Conservation (phyloP, 306 rosid species). For the Prunus mongolica region DNA sequence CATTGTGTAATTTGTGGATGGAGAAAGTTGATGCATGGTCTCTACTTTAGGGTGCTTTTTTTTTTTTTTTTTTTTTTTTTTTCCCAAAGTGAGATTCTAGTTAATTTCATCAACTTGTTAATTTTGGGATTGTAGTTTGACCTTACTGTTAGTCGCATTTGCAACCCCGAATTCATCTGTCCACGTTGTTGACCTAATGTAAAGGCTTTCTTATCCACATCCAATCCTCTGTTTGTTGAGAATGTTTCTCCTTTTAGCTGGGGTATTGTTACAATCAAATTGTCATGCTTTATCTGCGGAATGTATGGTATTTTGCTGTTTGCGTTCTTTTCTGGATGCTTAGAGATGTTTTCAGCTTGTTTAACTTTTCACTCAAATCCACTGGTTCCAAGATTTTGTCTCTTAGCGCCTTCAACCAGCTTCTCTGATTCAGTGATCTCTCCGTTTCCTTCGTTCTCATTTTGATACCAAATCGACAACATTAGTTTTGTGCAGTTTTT, state of each 20-base stretch:
- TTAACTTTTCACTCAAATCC: no score
- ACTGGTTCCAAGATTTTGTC: no score
- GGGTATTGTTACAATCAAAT: background rate
- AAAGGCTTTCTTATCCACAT: background rate
- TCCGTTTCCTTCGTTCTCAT: no score
- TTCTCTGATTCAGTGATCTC: no score
- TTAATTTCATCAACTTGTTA: conserved; percentile 1
- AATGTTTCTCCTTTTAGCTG: background rate
- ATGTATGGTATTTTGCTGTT: background rate
- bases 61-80: background rate
- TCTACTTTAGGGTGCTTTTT: conserved; percentile 14
- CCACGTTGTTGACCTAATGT: conserved; percentile 2
- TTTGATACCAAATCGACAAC: no score
- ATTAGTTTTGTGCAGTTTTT: no score
- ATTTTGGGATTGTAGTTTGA: conserved; percentile 5
- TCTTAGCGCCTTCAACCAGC: no score
- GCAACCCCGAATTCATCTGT: background rate
- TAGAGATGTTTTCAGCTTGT: no score
- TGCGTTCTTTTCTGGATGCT: background rate
- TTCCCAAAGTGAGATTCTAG: conserved; percentile 26
- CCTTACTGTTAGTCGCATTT: background rate
- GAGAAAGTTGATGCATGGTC: conserved; percentile 29
- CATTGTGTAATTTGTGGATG: conserved; percentile 22
- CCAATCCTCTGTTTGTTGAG: background rate
- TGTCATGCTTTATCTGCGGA: background rate